These are phyloP conservation scores for Penicillium herquei DNA, from an alignment of 495 filamentous ascomycete genomes.

Conservation along the genomic window DNA sequence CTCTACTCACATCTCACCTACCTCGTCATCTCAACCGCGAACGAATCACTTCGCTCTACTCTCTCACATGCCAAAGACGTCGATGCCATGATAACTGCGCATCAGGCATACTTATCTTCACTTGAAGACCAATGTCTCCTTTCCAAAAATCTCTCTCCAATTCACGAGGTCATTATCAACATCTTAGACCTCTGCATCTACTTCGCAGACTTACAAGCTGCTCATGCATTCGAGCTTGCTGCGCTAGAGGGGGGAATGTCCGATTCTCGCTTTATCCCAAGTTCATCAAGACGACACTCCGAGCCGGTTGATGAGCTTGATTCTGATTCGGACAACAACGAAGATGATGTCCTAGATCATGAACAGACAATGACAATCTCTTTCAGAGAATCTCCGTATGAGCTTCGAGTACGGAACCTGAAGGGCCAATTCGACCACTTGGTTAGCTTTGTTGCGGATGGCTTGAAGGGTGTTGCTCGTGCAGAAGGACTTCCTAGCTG, in stretches of 20 bases:
- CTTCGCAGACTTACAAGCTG: slow-evolving; percentile 48
- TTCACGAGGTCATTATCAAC: slow-evolving; percentile 63
- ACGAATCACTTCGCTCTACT: slow-evolving; percentile 46
- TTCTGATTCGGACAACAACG: slow-evolving; percentile 24
- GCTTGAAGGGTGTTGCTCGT: slow-evolving; percentile 45
- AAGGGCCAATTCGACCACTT: slow-evolving; percentile 39
- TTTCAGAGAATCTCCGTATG: slow-evolving; percentile 28
- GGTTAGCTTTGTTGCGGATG: slow-evolving; percentile 41
- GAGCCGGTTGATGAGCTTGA: slow-evolving; percentile 6
- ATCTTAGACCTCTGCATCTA: slow-evolving; percentile 58
- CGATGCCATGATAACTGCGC: slow-evolving; percentile 74
- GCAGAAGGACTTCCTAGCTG: slow-evolving; percentile 45
- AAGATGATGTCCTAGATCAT: slow-evolving; percentile 21
- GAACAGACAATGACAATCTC: slow-evolving; percentile 28
- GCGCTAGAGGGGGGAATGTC: slow-evolving; percentile 8
- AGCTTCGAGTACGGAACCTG: slow-evolving; percentile 32
- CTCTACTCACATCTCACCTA: slow-evolving; percentile 73
- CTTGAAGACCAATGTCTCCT: slow-evolving; percentile 67
- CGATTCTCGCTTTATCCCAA: slow-evolving; percentile 5
- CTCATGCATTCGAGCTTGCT: slow-evolving; percentile 10
- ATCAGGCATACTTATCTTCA: slow-evolving; percentile 59
- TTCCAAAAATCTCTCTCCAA: slow-evolving; percentile 57
- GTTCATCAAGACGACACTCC: not conserved
- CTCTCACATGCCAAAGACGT: slow-evolving; percentile 68
- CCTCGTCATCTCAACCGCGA: slow-evolving; percentile 63